A percentile compares a stretch with the other conserved stretches of the same genome.
phyloP scores from a whole-genome alignment of 441 rosid genomes.

The Brassica hybrid region DNA sequence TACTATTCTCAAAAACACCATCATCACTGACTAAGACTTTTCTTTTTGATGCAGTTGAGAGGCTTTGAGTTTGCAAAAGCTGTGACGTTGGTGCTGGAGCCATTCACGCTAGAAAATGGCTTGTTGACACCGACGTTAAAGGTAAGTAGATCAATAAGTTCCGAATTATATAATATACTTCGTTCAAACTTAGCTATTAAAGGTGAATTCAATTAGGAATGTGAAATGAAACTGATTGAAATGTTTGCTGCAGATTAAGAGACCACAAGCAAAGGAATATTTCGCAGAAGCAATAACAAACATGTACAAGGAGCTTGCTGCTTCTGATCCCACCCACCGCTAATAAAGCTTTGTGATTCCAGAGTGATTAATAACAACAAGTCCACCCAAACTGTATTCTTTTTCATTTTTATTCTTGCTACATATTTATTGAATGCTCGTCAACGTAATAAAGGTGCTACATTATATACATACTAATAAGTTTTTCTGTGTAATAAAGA shows the following conservation, averaged over 20 bases:
- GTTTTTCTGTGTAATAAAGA: not conserved
- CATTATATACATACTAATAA: slow-evolving; percentile 3
- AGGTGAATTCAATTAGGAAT: not conserved
- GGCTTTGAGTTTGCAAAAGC: slow-evolving; percentile 97
- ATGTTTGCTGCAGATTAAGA: slow-evolving; percentile 67
- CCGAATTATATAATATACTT: not conserved
- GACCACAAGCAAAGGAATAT: too few relatives aligned
- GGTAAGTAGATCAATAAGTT: slow-evolving; percentile 51
- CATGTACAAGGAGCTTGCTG: too few relatives aligned
- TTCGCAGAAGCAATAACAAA: too few relatives aligned
- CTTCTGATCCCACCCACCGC: too few relatives aligned
- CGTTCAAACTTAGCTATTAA: not conserved
- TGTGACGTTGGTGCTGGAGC: slow-evolving; percentile 78
- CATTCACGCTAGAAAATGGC: slow-evolving; percentile 80
- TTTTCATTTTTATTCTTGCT: slow-evolving; percentile 4
- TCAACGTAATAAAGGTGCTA: slow-evolving; percentile 33
- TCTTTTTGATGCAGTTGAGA: slow-evolving; percentile 65
- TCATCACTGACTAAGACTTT: slow-evolving; percentile 5
- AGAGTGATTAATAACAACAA: slow-evolving; percentile 8
- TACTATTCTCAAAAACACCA: not conserved
- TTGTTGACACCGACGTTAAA: slow-evolving; percentile 97
- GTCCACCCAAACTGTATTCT: slow-evolving; percentile 25
- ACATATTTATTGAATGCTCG: slow-evolving; percentile 33
- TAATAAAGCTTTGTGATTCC: slow-evolving; percentile 46
- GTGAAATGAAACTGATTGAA: slow-evolving; percentile 6